Evolutionary conservation across 225 moss, liverwort and hornwort genomes (phyloP).

Genomic region (Lunularia cruciata): DNA sequence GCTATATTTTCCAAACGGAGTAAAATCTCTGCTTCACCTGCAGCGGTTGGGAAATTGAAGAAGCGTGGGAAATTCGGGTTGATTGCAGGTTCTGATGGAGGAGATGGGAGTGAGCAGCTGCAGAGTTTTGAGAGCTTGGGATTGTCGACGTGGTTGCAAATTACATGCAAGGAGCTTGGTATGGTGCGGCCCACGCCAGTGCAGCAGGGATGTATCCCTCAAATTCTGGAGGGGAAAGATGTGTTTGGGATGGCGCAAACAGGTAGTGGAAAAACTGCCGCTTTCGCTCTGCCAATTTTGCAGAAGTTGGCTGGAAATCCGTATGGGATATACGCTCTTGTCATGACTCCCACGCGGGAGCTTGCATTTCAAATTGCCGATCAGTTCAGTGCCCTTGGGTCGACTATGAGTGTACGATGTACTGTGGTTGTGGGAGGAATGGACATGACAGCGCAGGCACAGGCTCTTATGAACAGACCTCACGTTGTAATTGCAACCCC

Average conservation of each 20-base stretch:
- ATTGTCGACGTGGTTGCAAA: constrained; percentile 50
- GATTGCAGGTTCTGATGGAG: not conserved
- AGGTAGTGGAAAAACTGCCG: constrained; percentile 97
- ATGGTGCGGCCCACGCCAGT: constrained; percentile 81
- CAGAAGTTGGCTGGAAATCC: constrained; percentile 73
- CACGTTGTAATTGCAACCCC: constrained; percentile 95
- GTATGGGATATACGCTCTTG: constrained; percentile 80
- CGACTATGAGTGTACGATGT: constrained; percentile 63
- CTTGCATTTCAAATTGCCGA: constrained; percentile 91
- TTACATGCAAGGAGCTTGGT: constrained; percentile 74
- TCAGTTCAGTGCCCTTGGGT: constrained; percentile 84
- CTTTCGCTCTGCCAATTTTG: constrained; percentile 90
- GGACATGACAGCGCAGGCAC: constrained; percentile 91
- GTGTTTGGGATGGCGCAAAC: constrained; percentile 91
- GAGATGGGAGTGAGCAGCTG: not conserved
- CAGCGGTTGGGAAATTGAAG: not conserved
- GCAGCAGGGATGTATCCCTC: constrained; percentile 81
- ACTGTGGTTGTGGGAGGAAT: constrained; percentile 90
- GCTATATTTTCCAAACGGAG: constrained; percentile 27
- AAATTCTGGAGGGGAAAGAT: constrained; percentile 75
- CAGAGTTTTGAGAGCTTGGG: constrained; percentile 46
- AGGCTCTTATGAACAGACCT: constrained; percentile 88
- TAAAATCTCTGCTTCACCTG: not conserved
- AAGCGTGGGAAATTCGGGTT: not conserved
- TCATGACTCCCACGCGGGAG: constrained; percentile 88